phyloP scores from a whole-genome alignment of 2,329 filamentous ascomycete species.

The Trichophyton equinum region DNA sequence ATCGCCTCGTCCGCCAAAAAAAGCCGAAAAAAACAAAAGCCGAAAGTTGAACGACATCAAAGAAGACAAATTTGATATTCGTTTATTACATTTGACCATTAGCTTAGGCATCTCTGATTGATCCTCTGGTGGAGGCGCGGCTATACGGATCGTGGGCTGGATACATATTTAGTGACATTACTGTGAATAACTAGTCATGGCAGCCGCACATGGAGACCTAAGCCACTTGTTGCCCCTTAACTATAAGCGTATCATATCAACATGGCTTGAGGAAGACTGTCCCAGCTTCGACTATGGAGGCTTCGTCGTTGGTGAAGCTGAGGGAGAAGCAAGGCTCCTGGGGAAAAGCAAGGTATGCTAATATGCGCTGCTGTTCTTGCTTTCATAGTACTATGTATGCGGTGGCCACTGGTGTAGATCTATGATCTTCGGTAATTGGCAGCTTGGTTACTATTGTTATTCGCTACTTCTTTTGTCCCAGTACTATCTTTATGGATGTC shows the following conservation, averaged over 20 bases:
- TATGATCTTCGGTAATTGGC: background rate
- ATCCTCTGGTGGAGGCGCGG: too few relatives aligned
- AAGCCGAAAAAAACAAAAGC: background rate
- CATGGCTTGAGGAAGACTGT: constrained; percentile 92
- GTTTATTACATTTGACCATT: background rate
- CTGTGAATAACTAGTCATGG: constrained; percentile 29
- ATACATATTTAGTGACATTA: background rate
- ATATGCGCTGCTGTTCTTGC: background rate
- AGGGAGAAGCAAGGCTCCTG: constrained; percentile 36
- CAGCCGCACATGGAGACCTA: constrained; percentile 45
- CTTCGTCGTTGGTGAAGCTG: constrained; percentile 68
- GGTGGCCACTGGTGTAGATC: background rate
- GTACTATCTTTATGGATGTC: background rate
- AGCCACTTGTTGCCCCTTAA: constrained; percentile 68
- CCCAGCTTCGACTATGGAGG: constrained; percentile 95
- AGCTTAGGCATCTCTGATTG: too few relatives aligned
- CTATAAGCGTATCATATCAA: constrained; percentile 67
- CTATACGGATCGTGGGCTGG: too few relatives aligned
- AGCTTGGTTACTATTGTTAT: background rate
- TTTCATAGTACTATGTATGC: background rate
- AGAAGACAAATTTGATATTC: background rate
- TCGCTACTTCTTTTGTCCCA: too few relatives aligned
- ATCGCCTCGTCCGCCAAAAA: background rate
- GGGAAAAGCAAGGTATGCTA: constrained; percentile 43
- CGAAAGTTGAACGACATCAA: background rate